phyloP scores from a whole-genome alignment of 352 stramenopile species.

The Globisporangium cederbergense region DNA sequence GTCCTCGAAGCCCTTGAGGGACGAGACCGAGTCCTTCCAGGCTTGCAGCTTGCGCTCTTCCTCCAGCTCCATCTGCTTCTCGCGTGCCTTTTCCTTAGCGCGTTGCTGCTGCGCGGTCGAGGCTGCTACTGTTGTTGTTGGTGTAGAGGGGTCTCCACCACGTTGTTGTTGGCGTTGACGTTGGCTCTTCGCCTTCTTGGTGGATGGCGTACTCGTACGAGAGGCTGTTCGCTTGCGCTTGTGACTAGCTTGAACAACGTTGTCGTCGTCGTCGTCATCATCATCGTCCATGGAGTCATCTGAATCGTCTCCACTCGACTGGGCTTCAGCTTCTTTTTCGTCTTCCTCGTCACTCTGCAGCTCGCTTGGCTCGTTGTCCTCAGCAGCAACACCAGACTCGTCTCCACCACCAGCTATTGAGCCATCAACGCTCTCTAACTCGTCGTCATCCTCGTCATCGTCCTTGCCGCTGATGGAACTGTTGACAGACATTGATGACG shows the following conservation, averaged over 20 bases:
- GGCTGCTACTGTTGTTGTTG: slow-evolving; percentile 5
- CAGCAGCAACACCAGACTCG: slow-evolving; percentile 13
- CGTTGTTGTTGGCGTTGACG: slow-evolving; percentile 10
- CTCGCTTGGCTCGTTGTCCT: neutral
- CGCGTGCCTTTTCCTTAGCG: slow-evolving; percentile 58
- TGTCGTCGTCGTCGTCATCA: slow-evolving; percentile 34
- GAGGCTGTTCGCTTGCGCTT: slow-evolving; percentile 18
- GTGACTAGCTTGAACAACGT: slow-evolving; percentile 13
- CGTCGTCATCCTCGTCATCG: slow-evolving; percentile 35
- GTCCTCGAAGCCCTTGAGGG: slow-evolving; percentile 87
- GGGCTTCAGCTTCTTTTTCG: slow-evolving; percentile 15
- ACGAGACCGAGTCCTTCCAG: slow-evolving; percentile 74
- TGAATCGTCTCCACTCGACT: slow-evolving; percentile 15
- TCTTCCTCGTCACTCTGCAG: slow-evolving; percentile 22
- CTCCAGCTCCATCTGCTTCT: slow-evolving; percentile 89
- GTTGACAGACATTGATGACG: slow-evolving; percentile 30
- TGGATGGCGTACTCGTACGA: slow-evolving; percentile 11
- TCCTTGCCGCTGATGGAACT: slow-evolving; percentile 38
- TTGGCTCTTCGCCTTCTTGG: slow-evolving; percentile 10
- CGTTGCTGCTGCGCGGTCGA: slow-evolving; percentile 24
- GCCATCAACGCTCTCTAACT: slow-evolving; percentile 16
- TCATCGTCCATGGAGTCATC: slow-evolving; percentile 34
- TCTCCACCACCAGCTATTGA: slow-evolving; percentile 9
- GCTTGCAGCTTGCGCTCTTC: slow-evolving; percentile 91
- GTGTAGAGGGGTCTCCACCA: slow-evolving; percentile 5